Conservation (phyloP, 2,329 filamentous ascomycete species). For the Rosellinia necatrix region DNA sequence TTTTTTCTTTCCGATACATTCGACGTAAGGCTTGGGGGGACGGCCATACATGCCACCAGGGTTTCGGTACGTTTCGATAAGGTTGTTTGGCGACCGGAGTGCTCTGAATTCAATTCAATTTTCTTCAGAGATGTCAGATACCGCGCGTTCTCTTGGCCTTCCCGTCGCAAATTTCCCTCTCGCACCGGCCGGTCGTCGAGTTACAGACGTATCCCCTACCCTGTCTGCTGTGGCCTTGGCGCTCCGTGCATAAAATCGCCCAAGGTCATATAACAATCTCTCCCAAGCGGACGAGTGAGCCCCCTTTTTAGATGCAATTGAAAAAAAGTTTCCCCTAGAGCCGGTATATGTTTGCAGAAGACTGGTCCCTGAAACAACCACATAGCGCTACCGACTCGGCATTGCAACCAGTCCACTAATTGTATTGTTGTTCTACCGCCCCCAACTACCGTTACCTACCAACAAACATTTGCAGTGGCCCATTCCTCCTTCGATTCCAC, state of each 20-base stretch:
- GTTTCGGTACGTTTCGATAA: conserved; percentile 42
- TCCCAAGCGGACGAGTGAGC: not conserved
- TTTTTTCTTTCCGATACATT: conserved; percentile 40
- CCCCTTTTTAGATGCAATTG: conserved; percentile 7
- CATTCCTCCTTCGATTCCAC: not conserved
- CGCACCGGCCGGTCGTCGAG: no score
- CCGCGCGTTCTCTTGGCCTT: conserved; percentile 5
- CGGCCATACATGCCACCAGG: conserved; percentile 41
- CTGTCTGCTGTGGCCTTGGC: conserved; percentile 3
- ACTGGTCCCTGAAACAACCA: not conserved
- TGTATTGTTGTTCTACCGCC: not conserved
- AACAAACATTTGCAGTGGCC: not conserved
- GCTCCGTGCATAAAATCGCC: not conserved
- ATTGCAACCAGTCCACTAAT: no score
- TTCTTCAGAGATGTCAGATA: conserved; percentile 30
- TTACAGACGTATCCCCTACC: conserved; percentile 2
- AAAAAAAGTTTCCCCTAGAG: conserved; percentile 1
- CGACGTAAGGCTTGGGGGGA: conserved; percentile 37
- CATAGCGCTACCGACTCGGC: no score
- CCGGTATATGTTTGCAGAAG: not conserved
- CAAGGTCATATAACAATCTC: not conserved
- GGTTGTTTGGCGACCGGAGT: conserved; percentile 43
- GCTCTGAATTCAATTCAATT: conserved; percentile 42
- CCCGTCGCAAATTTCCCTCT: conserved; percentile 1
- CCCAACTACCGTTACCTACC: not conserved